These are phyloP conservation scores for Boletus tylopilopsis DNA, from an alignment of 768 basidiomycete species.

Conservation along the genomic window DNA sequence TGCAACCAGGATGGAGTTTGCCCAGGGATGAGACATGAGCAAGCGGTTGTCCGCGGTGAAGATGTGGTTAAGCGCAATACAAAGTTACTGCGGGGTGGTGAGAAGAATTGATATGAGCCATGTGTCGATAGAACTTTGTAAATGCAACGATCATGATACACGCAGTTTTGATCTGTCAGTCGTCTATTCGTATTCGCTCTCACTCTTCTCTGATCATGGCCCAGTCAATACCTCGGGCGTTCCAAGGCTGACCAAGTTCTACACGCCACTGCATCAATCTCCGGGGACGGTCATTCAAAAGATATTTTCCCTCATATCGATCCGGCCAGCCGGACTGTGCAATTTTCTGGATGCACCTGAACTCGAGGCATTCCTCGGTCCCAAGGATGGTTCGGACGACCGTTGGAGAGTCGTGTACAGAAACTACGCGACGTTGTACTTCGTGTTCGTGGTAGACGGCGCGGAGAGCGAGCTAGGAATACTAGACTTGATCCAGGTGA, in stretches of 20 bases:
- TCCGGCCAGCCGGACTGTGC: constrained; percentile 80
- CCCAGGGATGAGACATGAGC: constrained; percentile 61
- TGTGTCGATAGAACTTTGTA: background rate
- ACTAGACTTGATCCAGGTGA: constrained; percentile 92
- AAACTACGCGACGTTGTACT: constrained; percentile 94
- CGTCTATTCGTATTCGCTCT: constrained; percentile 17
- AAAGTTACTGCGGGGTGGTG: background rate
- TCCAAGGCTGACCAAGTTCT: constrained; percentile 83
- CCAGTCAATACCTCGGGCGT: constrained; percentile 92
- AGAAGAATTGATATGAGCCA: too few relatives aligned
- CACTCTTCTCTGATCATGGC: constrained; percentile 17
- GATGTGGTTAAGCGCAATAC: too few relatives aligned
- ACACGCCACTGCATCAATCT: constrained; percentile 63
- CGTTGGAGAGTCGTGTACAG: constrained; percentile 88
- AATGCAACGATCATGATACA: constrained; percentile 59
- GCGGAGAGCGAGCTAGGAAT: constrained; percentile 97
- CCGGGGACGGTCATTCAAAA: constrained; percentile 72
- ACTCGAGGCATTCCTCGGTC: constrained; percentile 68
- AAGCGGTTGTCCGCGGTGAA: too few relatives aligned
- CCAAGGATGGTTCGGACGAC: constrained; percentile 47
- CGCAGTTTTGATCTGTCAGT: constrained; percentile 79
- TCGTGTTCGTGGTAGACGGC: constrained; percentile 94
- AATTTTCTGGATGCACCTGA: constrained; percentile 96
- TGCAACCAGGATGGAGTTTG: constrained; percentile 72
- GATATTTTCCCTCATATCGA: constrained; percentile 85